Conservation (phyloP, 176 grass and related monocot genomes). For the Oryza glaberrima region DNA sequence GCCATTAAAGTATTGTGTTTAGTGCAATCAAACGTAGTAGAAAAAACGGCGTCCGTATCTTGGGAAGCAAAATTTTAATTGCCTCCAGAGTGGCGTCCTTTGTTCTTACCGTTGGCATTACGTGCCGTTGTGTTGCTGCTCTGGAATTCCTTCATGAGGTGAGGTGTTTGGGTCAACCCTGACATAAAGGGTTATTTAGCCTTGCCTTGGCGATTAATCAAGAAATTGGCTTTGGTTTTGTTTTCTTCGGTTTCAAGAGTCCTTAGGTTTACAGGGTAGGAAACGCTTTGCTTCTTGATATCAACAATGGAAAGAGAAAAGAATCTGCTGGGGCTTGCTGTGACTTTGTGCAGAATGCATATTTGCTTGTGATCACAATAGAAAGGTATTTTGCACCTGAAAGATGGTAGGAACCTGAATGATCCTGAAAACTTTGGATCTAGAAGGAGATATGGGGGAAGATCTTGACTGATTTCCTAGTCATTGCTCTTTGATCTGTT, state of each 20-base stretch:
- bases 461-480: constrained; percentile 15
- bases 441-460: constrained; percentile 3
- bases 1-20: constrained; percentile 13
- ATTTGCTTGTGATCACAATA: constrained; percentile 35
- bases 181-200: constrained; percentile 5
- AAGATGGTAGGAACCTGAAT: background rate
- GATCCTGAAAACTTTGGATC: background rate
- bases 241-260: constrained; percentile 46
- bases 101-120: constrained; percentile 41
- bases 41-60: constrained; percentile 40
- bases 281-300: constrained; percentile 20
- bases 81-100: constrained; percentile 19
- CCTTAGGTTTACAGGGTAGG: background rate
- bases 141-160: background rate
- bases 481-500: background rate
- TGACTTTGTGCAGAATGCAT: background rate
- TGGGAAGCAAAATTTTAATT: background rate
- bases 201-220: constrained; percentile 30
- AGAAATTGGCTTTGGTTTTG: constrained; percentile 11
- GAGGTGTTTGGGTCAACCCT: constrained; percentile 22
- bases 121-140: constrained; percentile 1
- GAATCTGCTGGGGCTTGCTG: background rate
- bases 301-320: background rate
- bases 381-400: background rate
- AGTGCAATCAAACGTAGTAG: constrained; percentile 28